These are phyloP conservation scores for Avena insularis DNA, from an alignment of 176 grass and related monocot species.

Conservation along the genomic window DNA sequence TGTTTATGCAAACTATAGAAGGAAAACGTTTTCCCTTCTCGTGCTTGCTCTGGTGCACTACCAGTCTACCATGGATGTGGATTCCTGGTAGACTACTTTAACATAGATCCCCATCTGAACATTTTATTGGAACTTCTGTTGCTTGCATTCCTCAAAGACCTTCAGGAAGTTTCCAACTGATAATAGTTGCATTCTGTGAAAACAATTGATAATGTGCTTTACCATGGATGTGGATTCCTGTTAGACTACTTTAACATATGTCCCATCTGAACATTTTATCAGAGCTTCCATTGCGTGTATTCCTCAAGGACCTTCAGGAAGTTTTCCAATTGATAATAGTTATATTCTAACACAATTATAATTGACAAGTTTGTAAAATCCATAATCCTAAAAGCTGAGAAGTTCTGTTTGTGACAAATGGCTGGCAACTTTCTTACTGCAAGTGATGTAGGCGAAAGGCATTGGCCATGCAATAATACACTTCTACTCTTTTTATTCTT, in stretches of 20 bases:
- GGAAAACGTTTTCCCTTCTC: slow-evolving; percentile 1
- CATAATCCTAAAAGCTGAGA: background rate
- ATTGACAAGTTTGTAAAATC: background rate
- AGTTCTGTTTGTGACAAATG: background rate
- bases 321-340: too few relatives aligned
- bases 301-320: too few relatives aligned
- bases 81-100: background rate
- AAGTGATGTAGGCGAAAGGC: background rate
- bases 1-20: background rate
- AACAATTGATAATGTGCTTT: background rate
- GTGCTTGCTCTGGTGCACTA: slow-evolving; percentile 12
- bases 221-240: background rate
- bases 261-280: background rate
- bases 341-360: too few relatives aligned
- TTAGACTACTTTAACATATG: background rate
- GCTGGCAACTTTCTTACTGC: too few relatives aligned
- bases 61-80: background rate
- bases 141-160: background rate
- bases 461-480: background rate
- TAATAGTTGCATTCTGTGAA: too few relatives aligned
- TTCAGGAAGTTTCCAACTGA: too few relatives aligned
- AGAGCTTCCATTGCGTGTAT: background rate
- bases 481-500: background rate
- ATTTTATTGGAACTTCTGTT: background rate
- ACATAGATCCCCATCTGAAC: background rate